phyloP scores from a whole-genome alignment of 2,329 filamentous ascomycete genomes.

The Alternaria gansuensis region DNA sequence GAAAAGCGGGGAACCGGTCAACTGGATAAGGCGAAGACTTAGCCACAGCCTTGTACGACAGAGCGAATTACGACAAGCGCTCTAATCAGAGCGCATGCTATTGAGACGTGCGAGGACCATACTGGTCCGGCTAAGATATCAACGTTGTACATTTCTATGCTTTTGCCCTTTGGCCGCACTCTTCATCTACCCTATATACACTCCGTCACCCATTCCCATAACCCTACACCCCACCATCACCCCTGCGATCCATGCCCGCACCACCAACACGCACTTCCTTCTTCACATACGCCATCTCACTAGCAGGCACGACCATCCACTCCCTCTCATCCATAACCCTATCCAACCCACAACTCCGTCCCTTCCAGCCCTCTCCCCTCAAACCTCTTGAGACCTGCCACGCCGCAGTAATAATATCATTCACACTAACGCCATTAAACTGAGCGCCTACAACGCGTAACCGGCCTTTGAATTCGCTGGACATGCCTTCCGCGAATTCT shows the following conservation, averaged over 20 bases:
- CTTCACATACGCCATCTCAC: slow-evolving; percentile 21
- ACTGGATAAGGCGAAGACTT: too few species aligned
- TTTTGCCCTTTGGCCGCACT: not conserved
- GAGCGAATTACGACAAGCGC: not conserved
- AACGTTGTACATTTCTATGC: slow-evolving; percentile 3
- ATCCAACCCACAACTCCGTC: slow-evolving; percentile 41
- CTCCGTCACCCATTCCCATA: not conserved
- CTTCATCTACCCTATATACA: not conserved
- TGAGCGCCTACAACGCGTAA: slow-evolving; percentile 68
- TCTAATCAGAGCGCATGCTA: not conserved
- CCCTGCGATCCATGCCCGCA: slow-evolving; percentile 8
- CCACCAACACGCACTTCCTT: slow-evolving; percentile 1
- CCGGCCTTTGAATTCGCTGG: slow-evolving; percentile 67
- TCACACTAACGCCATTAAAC: slow-evolving; percentile 60
- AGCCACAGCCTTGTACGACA: too few species aligned
- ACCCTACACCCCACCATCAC: slow-evolving; percentile 11
- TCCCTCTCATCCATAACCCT: slow-evolving; percentile 25
- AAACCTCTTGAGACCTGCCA: slow-evolving; percentile 61
- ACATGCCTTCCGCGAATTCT: slow-evolving; percentile 62
- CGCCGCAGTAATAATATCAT: slow-evolving; percentile 64
- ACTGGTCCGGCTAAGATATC: not conserved
- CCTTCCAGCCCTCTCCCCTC: slow-evolving; percentile 43
- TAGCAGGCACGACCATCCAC: slow-evolving; percentile 25
- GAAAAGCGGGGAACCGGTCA: too few species aligned
- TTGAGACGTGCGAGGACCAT: not conserved